Evolutionary conservation across 306 rosid genomes (phyloP).

Genomic region (Trichosanthes cucumerina): DNA sequence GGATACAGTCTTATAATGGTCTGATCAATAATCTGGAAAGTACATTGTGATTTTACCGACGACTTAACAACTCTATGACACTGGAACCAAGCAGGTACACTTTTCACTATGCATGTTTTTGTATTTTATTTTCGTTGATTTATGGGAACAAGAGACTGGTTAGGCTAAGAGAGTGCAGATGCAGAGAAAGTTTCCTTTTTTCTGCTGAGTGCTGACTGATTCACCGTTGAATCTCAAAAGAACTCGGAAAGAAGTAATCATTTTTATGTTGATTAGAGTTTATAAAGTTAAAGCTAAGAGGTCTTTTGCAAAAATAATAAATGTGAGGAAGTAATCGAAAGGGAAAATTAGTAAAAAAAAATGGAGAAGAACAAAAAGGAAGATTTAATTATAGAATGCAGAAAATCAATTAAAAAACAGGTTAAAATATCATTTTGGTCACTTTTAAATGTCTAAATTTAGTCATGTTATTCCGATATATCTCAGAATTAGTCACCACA

Average conservation of each 20-base stretch:
- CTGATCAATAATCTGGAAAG: not conserved
- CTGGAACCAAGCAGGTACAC: not conserved
- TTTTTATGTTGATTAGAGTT: not conserved
- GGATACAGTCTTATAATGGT: slow-evolving; percentile 1
- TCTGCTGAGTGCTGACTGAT: not conserved
- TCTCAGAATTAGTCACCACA: too few relatives aligned
- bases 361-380: not conserved
- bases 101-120: not conserved
- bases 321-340: not conserved
- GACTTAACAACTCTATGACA: slow-evolving; percentile 6
- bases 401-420: not conserved
- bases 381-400: not conserved
- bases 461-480: too few relatives aligned
- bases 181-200: slow-evolving; percentile 4
- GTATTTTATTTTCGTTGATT: not conserved
- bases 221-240: not conserved
- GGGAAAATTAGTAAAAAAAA: not conserved
- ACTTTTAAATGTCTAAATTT: too few relatives aligned
- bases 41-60: not conserved
- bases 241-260: not conserved
- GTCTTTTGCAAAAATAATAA: not conserved
- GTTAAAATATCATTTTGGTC: too few relatives aligned
- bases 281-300: not conserved
- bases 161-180: not conserved
- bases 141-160: not conserved